A percentile compares a stretch with the other conserved stretches of the same genome.
Evolutionary conservation across 1,284 basidiomycete species (phyloP).

Genomic region (Rhodotorula mucilaginosa): DNA sequence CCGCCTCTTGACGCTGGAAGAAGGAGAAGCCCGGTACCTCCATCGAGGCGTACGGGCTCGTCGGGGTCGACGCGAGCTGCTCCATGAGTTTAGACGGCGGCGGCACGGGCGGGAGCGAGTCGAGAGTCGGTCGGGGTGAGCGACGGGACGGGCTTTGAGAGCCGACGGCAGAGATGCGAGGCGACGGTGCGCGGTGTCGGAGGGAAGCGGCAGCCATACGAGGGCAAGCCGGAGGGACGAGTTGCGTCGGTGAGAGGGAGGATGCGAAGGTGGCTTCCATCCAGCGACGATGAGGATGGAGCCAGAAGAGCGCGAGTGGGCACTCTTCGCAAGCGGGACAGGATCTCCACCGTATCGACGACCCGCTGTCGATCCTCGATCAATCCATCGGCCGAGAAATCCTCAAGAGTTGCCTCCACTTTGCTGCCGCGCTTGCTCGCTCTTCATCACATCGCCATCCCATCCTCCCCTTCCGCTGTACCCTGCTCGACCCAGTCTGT

Average conservation of each 20-base stretch:
- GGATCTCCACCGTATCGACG: too few species aligned
- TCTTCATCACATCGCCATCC: too few species aligned
- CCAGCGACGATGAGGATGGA: too few species aligned
- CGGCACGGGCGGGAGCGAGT: not conserved
- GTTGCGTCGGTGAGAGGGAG: not conserved
- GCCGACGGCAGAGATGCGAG: not conserved
- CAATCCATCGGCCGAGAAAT: too few species aligned
- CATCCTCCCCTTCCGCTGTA: not conserved
- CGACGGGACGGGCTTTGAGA: not conserved
- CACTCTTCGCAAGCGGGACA: too few species aligned
- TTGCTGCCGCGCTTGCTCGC: too few species aligned
- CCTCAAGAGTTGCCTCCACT: too few species aligned
- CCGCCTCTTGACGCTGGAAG: slow-evolving; percentile 2
- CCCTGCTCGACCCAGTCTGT: not conserved
- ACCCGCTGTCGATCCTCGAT: too few species aligned
- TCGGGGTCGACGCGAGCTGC: not conserved
- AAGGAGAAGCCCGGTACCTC: not conserved
- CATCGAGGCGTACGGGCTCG: slow-evolving; percentile 12
- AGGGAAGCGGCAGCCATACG: not conserved
- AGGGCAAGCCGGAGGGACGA: not conserved
- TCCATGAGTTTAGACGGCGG: not conserved
- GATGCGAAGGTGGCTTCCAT: not conserved
- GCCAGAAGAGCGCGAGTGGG: too few species aligned
- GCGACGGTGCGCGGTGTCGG: not conserved
- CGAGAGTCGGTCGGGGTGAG: not conserved